phyloP scores from a whole-genome alignment of 2,329 filamentous ascomycete species.

The Apiospora sp. region DNA sequence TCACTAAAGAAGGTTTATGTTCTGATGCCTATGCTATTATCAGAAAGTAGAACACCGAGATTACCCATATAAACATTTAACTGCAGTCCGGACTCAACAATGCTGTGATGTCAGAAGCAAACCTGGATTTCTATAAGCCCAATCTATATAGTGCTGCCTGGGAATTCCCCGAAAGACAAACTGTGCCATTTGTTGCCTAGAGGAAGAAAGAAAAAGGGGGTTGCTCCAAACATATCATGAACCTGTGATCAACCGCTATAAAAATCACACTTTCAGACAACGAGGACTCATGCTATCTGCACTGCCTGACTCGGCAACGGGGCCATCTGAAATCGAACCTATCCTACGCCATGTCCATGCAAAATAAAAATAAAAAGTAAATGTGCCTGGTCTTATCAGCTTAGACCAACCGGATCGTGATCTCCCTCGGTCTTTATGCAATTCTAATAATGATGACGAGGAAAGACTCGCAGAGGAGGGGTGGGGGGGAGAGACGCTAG shows the following conservation, averaged over 20 bases:
- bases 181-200: neutral
- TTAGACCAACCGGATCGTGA: neutral
- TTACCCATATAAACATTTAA: neutral
- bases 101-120: neutral
- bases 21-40: too few relatives aligned
- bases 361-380: slow-evolving; percentile 17
- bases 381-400: neutral
- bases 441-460: slow-evolving; percentile 2
- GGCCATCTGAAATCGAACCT: slow-evolving; percentile 3
- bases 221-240: neutral
- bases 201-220: neutral
- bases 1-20: too few relatives aligned
- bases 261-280: neutral
- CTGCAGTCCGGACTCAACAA: neutral
- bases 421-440: slow-evolving; percentile 21
- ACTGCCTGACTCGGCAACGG: neutral
- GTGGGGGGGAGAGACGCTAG: neutral
- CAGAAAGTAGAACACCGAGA: neutral
- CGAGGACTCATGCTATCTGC: neutral
- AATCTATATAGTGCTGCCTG: neutral
- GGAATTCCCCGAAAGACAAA: neutral
- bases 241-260: neutral
- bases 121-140: neutral
- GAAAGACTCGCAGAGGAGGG: neutral
- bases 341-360: slow-evolving; percentile 24